Conservation (phyloP, 169 alveolate species). For the Eimeria sp. region DNA sequence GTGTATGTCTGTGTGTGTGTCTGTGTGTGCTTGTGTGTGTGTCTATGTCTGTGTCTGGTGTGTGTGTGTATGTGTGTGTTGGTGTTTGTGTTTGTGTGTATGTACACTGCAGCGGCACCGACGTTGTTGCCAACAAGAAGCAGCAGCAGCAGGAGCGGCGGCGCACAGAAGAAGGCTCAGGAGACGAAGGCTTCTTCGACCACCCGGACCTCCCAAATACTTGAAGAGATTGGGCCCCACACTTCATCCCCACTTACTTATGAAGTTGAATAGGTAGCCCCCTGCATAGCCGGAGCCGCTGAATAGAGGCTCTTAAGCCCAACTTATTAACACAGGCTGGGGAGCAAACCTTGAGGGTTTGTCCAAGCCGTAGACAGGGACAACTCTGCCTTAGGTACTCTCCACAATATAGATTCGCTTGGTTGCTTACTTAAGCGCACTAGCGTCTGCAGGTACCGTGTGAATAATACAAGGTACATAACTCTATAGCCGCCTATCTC, state of each 20-base stretch:
- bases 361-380: background rate
- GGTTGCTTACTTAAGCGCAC: background rate
- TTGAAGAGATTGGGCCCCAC: background rate
- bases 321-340: background rate
- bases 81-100: too few relatives aligned
- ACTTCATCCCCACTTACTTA: too few relatives aligned
- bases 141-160: conserved; percentile 45
- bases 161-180: background rate
- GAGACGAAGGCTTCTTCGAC: conserved; percentile 45
- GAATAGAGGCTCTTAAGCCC: background rate
- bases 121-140: background rate
- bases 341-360: conserved; percentile 5
- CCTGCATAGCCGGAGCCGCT: background rate
- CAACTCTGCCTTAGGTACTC: background rate
- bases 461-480: background rate
- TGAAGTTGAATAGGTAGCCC: background rate
- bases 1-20: too few relatives aligned
- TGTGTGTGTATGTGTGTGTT: background rate
- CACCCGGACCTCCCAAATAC: conserved; percentile 20
- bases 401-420: background rate
- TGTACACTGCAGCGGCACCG: conserved; percentile 46
- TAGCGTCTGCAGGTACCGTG: background rate
- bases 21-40: too few relatives aligned
- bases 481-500: background rate
- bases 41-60: too few relatives aligned